A percentile compares a stretch with the other conserved stretches of the same genome.
phyloP scores from a whole-genome alignment of 208 protist genomes.

The Acanthamoeba pearcei region DNA sequence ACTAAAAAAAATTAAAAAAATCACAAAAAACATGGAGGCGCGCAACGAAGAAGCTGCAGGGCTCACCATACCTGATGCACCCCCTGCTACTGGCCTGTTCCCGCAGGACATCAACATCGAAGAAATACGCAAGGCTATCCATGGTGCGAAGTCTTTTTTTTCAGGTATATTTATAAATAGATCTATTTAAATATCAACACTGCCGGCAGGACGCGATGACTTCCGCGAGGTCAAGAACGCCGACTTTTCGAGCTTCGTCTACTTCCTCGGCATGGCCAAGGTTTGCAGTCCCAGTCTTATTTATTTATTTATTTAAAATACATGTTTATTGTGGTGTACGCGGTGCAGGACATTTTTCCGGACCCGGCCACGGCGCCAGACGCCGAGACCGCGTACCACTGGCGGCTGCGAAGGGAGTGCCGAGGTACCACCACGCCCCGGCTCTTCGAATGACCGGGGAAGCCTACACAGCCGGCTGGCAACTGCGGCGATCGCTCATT shows the following conservation, averaged over 20 bases:
- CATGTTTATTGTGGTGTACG: no score
- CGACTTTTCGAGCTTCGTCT: slow-evolving; percentile 51
- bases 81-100: neutral
- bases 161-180: no score
- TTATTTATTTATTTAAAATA: no score
- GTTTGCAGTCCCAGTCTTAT: neutral
- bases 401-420: slow-evolving; percentile 56
- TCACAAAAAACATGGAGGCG: neutral
- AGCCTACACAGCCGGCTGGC: no score
- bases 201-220: neutral
- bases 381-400: neutral
- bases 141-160: neutral
- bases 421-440: neutral
- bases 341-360: slow-evolving; percentile 65
- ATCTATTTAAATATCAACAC: neutral
- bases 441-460: no score
- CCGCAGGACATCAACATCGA: slow-evolving; percentile 64
- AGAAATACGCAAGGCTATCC: slow-evolving; percentile 35
- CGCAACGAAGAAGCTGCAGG: neutral
- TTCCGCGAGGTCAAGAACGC: slow-evolving; percentile 33
- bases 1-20: neutral
- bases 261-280: slow-evolving; percentile 69
- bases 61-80: neutral
- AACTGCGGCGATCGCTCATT: no score
- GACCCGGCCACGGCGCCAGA: slow-evolving; percentile 58